Percentiles rank a stretch among this genome's conserved stretches.
Evolutionary conservation across 768 basidiomycete species (phyloP).

Genomic region (Mrakia blollopis): DNA sequence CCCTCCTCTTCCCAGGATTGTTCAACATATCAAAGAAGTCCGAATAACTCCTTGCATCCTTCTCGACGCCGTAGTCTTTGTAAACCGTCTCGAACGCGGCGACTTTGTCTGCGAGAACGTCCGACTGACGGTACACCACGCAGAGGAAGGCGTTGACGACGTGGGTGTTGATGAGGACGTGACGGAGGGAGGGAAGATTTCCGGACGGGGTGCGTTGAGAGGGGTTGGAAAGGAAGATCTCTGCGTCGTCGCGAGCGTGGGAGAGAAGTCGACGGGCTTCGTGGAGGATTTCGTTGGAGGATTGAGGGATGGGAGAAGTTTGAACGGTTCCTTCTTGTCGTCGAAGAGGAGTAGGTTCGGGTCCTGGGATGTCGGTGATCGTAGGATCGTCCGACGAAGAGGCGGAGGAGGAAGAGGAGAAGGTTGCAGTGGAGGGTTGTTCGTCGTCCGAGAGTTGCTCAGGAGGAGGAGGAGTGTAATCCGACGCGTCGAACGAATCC

Average conservation of each 20-base stretch:
- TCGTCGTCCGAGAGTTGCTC: slow-evolving; percentile 4
- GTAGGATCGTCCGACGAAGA: not conserved
- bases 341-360: not conserved
- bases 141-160: slow-evolving; percentile 77
- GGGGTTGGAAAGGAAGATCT: slow-evolving; percentile 3
- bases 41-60: slow-evolving; percentile 57
- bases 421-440: too few relatives aligned
- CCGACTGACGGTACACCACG: slow-evolving; percentile 61
- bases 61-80: slow-evolving; percentile 46
- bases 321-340: slow-evolving; percentile 14
- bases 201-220: slow-evolving; percentile 8
- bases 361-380: not conserved
- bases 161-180: slow-evolving; percentile 57
- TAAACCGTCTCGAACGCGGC: slow-evolving; percentile 56
- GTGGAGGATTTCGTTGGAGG: slow-evolving; percentile 31
- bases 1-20: not conserved
- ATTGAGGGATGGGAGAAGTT: slow-evolving; percentile 35
- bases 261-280: slow-evolving; percentile 35
- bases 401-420: slow-evolving; percentile 6
- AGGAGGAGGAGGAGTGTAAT: slow-evolving; percentile 32
- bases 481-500: not conserved
- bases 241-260: slow-evolving; percentile 14
- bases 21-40: slow-evolving; percentile 67
- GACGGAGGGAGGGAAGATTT: slow-evolving; percentile 50
- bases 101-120: slow-evolving; percentile 50